These are phyloP conservation scores for Liquidambar formosana DNA, from an alignment of 164 flowering plant species.

Conservation along the genomic window DNA sequence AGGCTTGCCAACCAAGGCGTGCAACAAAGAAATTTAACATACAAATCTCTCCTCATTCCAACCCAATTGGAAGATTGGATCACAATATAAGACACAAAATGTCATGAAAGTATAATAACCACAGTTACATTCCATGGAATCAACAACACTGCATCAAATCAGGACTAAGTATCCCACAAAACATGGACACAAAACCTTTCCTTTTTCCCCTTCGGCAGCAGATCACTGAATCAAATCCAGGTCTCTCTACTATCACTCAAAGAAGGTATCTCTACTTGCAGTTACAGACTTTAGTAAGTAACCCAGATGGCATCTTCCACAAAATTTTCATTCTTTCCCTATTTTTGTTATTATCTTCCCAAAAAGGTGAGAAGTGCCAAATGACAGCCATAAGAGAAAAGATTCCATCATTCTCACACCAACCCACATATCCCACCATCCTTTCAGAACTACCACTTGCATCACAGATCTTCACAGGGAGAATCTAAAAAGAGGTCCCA, in stretches of 20 bases:
- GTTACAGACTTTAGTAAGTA: constrained; percentile 5
- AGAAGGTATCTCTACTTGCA: background rate
- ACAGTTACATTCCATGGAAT: background rate
- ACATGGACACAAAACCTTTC: background rate
- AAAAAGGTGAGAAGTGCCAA: constrained; percentile 29
- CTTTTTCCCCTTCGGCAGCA: background rate
- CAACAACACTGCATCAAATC: constrained; percentile 8
- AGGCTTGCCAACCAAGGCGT: no score
- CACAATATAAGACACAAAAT: background rate
- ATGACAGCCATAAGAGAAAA: constrained; percentile 27
- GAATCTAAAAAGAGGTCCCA: constrained; percentile 54
- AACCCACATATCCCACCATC: constrained; percentile 31
- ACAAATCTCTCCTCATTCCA: no score
- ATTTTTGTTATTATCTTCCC: background rate
- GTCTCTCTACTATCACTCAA: constrained; percentile 2
- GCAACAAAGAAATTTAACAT: no score
- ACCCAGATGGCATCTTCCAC: constrained; percentile 6
- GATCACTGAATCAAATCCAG: background rate
- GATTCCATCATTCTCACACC: constrained; percentile 37
- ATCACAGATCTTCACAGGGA: constrained; percentile 37
- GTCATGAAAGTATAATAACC: background rate
- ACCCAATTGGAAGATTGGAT: no score
- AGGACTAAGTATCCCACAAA: background rate
- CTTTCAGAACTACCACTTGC: constrained; percentile 27
- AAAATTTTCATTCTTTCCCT: constrained; percentile 9